Conservation (phyloP, 306 rosid species). For the Glycine tomentella region DNA sequence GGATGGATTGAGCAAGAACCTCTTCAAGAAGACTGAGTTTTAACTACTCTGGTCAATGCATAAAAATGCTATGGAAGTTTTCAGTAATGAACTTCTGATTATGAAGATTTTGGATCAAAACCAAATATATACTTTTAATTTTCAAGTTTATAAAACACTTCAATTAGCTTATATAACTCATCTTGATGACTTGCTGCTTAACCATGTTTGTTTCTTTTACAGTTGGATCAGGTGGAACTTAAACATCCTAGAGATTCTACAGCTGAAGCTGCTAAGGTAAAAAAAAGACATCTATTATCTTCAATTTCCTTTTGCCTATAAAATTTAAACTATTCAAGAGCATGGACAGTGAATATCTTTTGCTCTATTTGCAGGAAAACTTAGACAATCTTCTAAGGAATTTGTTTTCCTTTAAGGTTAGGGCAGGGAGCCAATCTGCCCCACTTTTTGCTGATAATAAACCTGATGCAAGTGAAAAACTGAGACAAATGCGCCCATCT, state of each 20-base stretch:
- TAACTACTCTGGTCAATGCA: conserved; percentile 27
- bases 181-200: conserved; percentile 37
- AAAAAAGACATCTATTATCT: conserved; percentile 14
- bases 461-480: conserved; percentile 69
- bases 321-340: conserved; percentile 13
- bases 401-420: conserved; percentile 63
- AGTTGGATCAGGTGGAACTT: conserved; percentile 70
- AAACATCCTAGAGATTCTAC: conserved; percentile 61
- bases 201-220: conserved; percentile 45
- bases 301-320: conserved; percentile 29
- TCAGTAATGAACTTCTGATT: conserved; percentile 31
- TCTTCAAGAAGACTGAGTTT: conserved; percentile 40
- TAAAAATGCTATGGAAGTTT: conserved; percentile 28
- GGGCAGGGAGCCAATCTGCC: conserved; percentile 84
- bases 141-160: conserved; percentile 39
- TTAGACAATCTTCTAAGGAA: conserved; percentile 58
- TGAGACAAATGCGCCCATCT: conserved; percentile 73
- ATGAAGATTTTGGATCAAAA: conserved; percentile 28
- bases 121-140: conserved; percentile 27
- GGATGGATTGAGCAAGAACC: conserved; percentile 19
- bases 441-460: conserved; percentile 79
- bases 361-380: conserved; percentile 71
- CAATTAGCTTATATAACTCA: conserved; percentile 30
- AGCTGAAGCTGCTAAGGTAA: conserved; percentile 67
- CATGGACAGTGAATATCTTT: conserved; percentile 28